phyloP scores from a whole-genome alignment of 257 asterid species.

The Ehretia macrophylla region DNA sequence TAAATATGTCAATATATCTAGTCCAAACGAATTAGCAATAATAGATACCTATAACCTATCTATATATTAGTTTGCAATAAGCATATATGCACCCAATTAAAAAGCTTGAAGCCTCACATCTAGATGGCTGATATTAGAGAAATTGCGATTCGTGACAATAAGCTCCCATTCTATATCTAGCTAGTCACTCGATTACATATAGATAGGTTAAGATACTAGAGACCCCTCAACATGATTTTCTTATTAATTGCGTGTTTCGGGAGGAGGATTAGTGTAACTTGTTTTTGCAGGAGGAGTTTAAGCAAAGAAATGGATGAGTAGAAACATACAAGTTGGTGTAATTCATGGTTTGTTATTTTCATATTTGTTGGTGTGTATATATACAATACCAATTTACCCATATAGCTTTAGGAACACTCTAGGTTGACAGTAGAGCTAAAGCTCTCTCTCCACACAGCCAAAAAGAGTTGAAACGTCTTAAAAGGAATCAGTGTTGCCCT shows the following conservation, averaged over 20 bases:
- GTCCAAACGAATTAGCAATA: too few relatives aligned
- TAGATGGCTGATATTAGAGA: too few relatives aligned
- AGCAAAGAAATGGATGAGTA: conserved; percentile 12
- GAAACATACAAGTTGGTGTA: conserved; percentile 11
- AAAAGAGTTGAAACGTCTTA: conserved; percentile 69
- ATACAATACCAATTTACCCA: not conserved
- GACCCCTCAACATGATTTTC: too few relatives aligned
- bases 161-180: too few relatives aligned
- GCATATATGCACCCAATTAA: too few relatives aligned
- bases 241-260: not conserved
- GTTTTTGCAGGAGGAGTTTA: conserved; percentile 17
- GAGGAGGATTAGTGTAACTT: conserved; percentile 10
- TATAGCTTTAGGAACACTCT: conserved; percentile 61
- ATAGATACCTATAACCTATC: too few relatives aligned
- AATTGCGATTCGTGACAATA: too few relatives aligned
- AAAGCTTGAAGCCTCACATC: too few relatives aligned
- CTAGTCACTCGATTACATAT: too few relatives aligned
- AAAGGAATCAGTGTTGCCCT: conserved; percentile 50
- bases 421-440: conserved; percentile 47
- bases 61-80: too few relatives aligned
- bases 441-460: conserved; percentile 7
- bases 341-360: conserved; percentile 38
- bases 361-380: conserved; percentile 53
- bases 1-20: too few relatives aligned
- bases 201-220: too few relatives aligned